These are phyloP conservation scores for Rehmannia glutinosa DNA, from an alignment of 257 asterid species.

Conservation along the genomic window DNA sequence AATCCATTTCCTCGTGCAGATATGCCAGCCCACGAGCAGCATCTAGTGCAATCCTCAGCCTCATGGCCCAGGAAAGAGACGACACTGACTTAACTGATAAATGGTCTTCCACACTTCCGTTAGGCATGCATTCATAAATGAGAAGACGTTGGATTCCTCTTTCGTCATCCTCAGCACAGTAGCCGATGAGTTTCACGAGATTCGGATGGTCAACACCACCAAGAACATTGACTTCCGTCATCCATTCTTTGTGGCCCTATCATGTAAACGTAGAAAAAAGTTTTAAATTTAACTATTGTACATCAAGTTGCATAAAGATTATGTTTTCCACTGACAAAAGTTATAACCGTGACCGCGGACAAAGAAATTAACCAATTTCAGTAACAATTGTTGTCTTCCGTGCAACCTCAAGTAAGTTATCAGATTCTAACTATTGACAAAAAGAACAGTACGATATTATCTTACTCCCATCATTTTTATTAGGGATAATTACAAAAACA, in stretches of 20 bases:
- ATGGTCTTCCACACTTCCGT: constrained; percentile 76
- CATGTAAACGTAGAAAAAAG: too few species aligned
- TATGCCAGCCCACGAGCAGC: constrained; percentile 81
- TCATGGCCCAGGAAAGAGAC: constrained; percentile 68
- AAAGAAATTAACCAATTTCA: too few species aligned
- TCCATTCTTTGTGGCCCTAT: constrained; percentile 94
- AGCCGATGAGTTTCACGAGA: constrained; percentile 82
- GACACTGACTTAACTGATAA: constrained; percentile 40
- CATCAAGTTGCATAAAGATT: not conserved
- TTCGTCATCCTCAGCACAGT: constrained; percentile 84
- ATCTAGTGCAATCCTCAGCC: constrained; percentile 76
- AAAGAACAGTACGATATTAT: too few species aligned
- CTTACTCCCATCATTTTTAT: too few species aligned
- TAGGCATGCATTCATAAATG: constrained; percentile 72
- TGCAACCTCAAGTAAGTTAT: too few species aligned
- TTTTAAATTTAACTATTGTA: not conserved
- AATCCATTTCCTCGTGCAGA: constrained; percentile 85
- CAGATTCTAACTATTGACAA: too few species aligned
- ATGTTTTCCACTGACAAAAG: not conserved
- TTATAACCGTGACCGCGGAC: too few species aligned
- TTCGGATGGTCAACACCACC: constrained; percentile 79
- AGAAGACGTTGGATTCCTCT: constrained; percentile 88
- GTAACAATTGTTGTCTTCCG: too few species aligned
- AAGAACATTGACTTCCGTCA: constrained; percentile 82
- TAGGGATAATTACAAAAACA: too few species aligned